A percentile compares a stretch with the other conserved stretches of the same genome.
Conservation (phyloP, 2,329 filamentous ascomycete genomes). For the Neofusicoccum sp. region DNA sequence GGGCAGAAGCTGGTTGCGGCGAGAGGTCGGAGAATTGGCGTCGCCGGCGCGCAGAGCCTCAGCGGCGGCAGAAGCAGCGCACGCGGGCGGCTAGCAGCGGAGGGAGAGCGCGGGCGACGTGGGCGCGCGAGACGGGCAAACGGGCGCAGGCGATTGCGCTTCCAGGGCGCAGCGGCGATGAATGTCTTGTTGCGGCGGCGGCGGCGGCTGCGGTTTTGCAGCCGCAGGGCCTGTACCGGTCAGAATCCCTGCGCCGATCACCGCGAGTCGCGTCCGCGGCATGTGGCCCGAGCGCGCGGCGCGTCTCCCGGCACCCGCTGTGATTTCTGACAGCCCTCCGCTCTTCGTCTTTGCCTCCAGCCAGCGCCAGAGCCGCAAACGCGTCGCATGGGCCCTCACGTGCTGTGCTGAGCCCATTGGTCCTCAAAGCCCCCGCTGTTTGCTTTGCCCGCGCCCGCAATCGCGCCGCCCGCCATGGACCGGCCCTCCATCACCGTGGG, state of each 20-base stretch:
- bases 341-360: not conserved
- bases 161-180: not conserved
- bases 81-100: too few species aligned
- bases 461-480: constrained; percentile 24
- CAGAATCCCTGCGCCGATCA: not conserved
- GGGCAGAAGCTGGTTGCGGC: not conserved
- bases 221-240: not conserved
- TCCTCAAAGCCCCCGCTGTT: not conserved
- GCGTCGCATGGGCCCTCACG: not conserved
- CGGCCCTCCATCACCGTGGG: not conserved
- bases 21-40: not conserved
- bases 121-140: too few species aligned
- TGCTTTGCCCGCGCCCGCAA: not conserved
- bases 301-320: not conserved
- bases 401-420: not conserved
- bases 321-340: not conserved
- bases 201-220: constrained; percentile 1
- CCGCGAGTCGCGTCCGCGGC: not conserved
- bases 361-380: too few species aligned
- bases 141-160: not conserved
- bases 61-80: not conserved
- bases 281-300: not conserved
- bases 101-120: too few species aligned
- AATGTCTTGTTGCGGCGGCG: not conserved
- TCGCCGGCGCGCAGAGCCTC: not conserved